Evolutionary conservation across 1,284 basidiomycete species (phyloP), one percentile per base, ranked within the genome.

Genomic region (Erythrobasidium hasegawianum): DNA sequence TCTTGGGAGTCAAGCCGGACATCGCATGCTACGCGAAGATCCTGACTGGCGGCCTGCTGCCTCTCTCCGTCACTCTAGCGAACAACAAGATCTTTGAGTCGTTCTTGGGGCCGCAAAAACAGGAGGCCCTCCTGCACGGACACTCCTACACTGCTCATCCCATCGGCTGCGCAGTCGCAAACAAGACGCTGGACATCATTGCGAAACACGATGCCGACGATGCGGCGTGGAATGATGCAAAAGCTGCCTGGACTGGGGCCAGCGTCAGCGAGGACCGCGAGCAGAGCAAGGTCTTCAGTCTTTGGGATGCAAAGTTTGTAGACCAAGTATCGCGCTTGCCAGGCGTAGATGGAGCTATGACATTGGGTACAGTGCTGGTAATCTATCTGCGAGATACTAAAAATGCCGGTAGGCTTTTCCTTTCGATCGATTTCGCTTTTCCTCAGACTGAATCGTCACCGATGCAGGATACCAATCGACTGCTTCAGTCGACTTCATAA

Each of bases 111-210:
- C 82, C 84, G 27, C 81, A 81, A 49, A 97, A 97, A 77, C 83
- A 83, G 18, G 85, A 90, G 70, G 93, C 95, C 11, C 80, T 98
- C 5, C 79, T 97, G 2, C 95, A 98, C 71, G 95, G 95, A 0
- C 95, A 98, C 77, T 91, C 88, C 67, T 98, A 98, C 77, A 93
- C 90, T 0, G 92, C 92, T 2, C 89, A 95, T 75, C 85, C 92
- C 0, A 81, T 95, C 41, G 95, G 93, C 0, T 97, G 95, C 76
- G 86, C 89, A 59, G 90, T 97, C 1, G 94, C 95, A 0, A 86
- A 87, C 71, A 85, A 87, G 76, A 85, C 92, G 11, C 80, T 97
- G 49, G 78, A 83, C n/a, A 80, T 88, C 67, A 79, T 95, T 24
- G 75, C 77, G 33, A 83, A 83, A 18, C 80, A 79, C 65, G 75